Evolutionary conservation across 2,329 filamentous ascomycete genomes (phyloP).

Genomic region (Chalaropsis thielavioides): DNA sequence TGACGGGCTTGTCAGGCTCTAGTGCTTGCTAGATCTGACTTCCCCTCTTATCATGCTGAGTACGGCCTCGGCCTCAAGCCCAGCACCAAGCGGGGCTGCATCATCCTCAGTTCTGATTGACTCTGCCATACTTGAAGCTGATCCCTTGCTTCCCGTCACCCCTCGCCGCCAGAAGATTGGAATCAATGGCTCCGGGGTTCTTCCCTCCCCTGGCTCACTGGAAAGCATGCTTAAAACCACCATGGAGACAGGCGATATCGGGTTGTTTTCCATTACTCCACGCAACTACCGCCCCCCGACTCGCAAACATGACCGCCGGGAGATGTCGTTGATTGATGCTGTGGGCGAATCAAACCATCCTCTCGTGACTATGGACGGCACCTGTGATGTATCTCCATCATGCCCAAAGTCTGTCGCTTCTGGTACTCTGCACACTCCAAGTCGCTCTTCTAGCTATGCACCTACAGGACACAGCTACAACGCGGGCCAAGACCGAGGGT

Average conservation of each 20-base stretch:
- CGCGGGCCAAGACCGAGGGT: not conserved
- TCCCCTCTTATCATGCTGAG: slow-evolving; percentile 11
- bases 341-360: slow-evolving; percentile 15
- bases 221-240: slow-evolving; percentile 52
- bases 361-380: slow-evolving; percentile 1
- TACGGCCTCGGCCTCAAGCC: not conserved
- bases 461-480: not conserved
- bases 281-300: slow-evolving; percentile 15
- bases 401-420: slow-evolving; percentile 5
- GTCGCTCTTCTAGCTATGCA: slow-evolving; percentile 12
- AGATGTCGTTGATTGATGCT: slow-evolving; percentile 15
- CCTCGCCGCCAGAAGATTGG: slow-evolving; percentile 15
- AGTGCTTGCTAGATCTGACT: not conserved
- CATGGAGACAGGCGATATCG: slow-evolving; percentile 52
- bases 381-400: not conserved
- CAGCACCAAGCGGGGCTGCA: slow-evolving; percentile 4
- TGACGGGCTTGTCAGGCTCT: slow-evolving; percentile 2
- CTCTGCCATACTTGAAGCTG: slow-evolving; percentile 4
- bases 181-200: slow-evolving; percentile 22
- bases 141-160: slow-evolving; percentile 13
- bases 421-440: slow-evolving; percentile 3
- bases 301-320: slow-evolving; percentile 10
- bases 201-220: slow-evolving; percentile 39
- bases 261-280: slow-evolving; percentile 41
- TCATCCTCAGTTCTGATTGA: slow-evolving; percentile 1